Evolutionary conservation across 768 basidiomycete genomes (phyloP).

Genomic region (Lenzites betulinus): DNA sequence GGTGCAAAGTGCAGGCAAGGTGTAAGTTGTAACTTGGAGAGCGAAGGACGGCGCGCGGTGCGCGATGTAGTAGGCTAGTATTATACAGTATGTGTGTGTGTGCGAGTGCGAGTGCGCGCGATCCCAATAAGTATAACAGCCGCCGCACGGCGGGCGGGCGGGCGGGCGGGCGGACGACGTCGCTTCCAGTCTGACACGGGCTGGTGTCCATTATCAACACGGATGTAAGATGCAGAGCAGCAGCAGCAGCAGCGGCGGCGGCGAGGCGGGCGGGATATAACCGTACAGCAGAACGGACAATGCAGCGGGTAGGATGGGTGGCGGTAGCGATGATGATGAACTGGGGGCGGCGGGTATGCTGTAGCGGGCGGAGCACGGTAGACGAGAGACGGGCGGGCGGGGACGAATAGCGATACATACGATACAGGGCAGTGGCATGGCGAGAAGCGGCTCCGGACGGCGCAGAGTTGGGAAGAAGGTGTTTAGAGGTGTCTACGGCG

Average conservation of each 20-base stretch:
- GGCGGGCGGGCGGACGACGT: too few species aligned
- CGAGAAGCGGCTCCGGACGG: too few species aligned
- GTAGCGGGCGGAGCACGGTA: background rate
- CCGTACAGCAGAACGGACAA: slow-evolving; percentile 13
- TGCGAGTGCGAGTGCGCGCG: background rate
- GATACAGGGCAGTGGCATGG: too few species aligned
- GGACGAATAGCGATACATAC: slow-evolving; percentile 20
- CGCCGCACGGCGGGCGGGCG: background rate
- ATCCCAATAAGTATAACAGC: slow-evolving; percentile 3
- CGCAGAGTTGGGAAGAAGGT: too few species aligned
- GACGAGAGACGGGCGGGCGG: background rate
- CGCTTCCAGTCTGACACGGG: too few species aligned
- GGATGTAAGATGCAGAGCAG: slow-evolving; percentile 14
- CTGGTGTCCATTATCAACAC: background rate
- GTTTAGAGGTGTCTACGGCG: slow-evolving; percentile 13
- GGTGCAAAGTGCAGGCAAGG: too few species aligned
- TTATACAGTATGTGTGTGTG: background rate
- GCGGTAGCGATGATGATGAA: background rate
- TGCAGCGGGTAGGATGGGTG: slow-evolving; percentile 8
- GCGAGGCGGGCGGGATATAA: slow-evolving; percentile 8
- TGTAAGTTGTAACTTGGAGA: background rate
- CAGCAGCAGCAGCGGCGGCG: too few species aligned
- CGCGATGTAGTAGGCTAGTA: background rate
- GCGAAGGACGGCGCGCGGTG: background rate
- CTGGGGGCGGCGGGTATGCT: background rate